phyloP scores from a whole-genome alignment of 805 yeast genomes.

The Peterozyma xylosa region DNA sequence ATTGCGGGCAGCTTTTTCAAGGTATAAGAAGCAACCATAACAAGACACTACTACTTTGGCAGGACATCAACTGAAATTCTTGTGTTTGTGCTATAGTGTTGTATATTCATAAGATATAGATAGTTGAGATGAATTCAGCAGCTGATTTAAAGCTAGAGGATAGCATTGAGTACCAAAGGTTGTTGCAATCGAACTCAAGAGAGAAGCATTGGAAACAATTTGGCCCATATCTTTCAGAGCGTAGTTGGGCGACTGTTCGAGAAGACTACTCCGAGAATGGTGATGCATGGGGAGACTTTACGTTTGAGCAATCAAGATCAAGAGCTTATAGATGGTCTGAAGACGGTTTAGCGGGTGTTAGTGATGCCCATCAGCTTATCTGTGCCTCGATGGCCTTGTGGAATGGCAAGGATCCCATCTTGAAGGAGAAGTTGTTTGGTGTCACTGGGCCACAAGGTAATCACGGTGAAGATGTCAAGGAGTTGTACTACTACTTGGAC shows the following conservation, averaged over 20 bases:
- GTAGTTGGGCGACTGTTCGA: conserved; percentile 83
- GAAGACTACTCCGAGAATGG: conserved; percentile 85
- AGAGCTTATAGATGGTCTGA: conserved; percentile 93
- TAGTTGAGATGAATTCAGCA: too few relatives aligned
- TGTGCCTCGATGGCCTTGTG: conserved; percentile 81
- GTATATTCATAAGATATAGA: too few relatives aligned
- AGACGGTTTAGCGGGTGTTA: conserved; percentile 87
- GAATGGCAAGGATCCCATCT: conserved; percentile 81
- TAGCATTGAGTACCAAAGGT: conserved; percentile 15
- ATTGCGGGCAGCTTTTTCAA: too few relatives aligned
- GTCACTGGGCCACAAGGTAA: conserved; percentile 90
- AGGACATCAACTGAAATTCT: too few relatives aligned
- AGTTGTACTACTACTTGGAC: conserved; percentile 76
- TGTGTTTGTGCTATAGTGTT: too few relatives aligned
- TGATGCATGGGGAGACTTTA: conserved; percentile 85
- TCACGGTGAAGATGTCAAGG: conserved; percentile 95
- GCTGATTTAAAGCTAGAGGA: conserved; percentile 19
- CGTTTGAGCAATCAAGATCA: conserved; percentile 76
- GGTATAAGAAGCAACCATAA: too few relatives aligned
- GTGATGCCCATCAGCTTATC: conserved; percentile 73
- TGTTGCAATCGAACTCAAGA: conserved; percentile 29
- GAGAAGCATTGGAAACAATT: conserved; percentile 71
- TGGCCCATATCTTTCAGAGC: conserved; percentile 88
- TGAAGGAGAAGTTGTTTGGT: conserved; percentile 84
- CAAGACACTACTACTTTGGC: too few relatives aligned